These are phyloP conservation scores for Calonectria leucothoes DNA, from an alignment of 2,329 filamentous ascomycete genomes.

Conservation along the genomic window DNA sequence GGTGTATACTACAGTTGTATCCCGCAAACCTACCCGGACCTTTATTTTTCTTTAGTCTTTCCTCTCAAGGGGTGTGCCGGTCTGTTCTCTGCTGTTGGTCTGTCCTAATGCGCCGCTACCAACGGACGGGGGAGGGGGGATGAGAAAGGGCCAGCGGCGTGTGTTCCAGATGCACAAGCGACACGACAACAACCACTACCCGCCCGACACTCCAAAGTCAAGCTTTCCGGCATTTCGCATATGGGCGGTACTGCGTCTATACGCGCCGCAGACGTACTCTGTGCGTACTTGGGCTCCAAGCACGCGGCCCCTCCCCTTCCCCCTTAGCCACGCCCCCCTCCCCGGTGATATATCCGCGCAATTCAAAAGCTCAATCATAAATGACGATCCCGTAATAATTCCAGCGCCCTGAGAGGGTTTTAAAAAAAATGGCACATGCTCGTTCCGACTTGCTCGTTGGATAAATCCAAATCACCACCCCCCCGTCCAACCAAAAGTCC, in stretches of 20 bases:
- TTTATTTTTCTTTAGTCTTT: not conserved
- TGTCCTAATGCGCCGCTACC: slow-evolving; percentile 2
- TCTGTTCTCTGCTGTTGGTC: not conserved
- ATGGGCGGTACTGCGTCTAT: slow-evolving; percentile 4
- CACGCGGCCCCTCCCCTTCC: not conserved
- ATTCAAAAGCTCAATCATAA: not conserved
- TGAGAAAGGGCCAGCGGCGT: not conserved
- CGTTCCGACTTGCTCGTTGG: slow-evolving; percentile 6
- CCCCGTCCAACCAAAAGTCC: not conserved
- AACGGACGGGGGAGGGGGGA: not conserved
- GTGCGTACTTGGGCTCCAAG: not conserved
- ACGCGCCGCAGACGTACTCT: slow-evolving; percentile 6
- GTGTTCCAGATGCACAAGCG: not conserved
- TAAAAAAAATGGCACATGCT: slow-evolving; percentile 2
- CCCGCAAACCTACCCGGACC: not conserved
- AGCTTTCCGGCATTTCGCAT: not conserved
- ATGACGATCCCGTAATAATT: slow-evolving; percentile 16
- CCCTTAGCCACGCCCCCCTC: not conserved
- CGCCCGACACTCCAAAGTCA: slow-evolving; percentile 3
- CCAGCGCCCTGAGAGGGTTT: not conserved
- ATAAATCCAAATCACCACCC: not conserved
- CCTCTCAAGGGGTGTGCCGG: not conserved
- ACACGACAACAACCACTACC: not conserved
- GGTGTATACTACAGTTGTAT: not conserved
- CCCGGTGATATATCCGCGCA: slow-evolving; percentile 16